Evolutionary conservation across 495 filamentous ascomycete species (phyloP).

Genomic region (Pyronema domesticum): DNA sequence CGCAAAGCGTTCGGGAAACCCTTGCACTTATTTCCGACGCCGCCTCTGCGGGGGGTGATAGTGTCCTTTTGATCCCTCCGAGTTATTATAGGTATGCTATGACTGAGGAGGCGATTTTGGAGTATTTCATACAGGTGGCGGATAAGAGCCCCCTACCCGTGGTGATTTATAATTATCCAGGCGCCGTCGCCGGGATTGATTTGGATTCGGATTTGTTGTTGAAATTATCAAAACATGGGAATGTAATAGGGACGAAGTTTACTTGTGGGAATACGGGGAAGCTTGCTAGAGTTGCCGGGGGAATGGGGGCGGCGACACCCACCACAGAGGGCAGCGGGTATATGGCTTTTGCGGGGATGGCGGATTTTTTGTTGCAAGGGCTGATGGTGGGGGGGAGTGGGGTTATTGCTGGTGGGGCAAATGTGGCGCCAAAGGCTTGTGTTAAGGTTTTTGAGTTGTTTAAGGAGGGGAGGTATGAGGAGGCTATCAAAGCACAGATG

Average conservation of each 20-base stretch:
- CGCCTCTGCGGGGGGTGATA: conserved; percentile 53
- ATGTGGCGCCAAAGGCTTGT: conserved; percentile 67
- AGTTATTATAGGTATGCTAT: conserved; percentile 68
- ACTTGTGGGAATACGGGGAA: conserved; percentile 83
- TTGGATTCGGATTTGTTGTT: conserved; percentile 83
- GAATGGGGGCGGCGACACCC: conserved; percentile 53
- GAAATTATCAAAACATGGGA: conserved; percentile 59
- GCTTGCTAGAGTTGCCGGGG: conserved; percentile 57
- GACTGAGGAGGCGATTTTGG: conserved; percentile 57
- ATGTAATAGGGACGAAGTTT: conserved; percentile 79
- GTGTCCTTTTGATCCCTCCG: conserved; percentile 58
- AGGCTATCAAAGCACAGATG: conserved; percentile 57
- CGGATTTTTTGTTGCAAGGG: conserved; percentile 73
- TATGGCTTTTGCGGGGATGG: conserved; percentile 77
- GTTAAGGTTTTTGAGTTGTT: conserved; percentile 70
- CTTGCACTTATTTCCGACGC: conserved; percentile 54
- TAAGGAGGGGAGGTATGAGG: conserved; percentile 48
- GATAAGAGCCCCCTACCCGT: conserved; percentile 57
- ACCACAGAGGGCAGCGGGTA: conserved; percentile 48
- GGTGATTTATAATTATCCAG: conserved; percentile 84
- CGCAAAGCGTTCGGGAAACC: conserved; percentile 60
- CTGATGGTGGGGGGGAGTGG: conserved; percentile 62
- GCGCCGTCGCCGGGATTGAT: conserved; percentile 77
- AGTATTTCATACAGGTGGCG: conserved; percentile 61
- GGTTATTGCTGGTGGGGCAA: conserved; percentile 74